Evolutionary conservation across 78 protist genomes (phyloP), one percentile per base, ranked within the genome.

Genomic region (Bodo saltans): DNA sequence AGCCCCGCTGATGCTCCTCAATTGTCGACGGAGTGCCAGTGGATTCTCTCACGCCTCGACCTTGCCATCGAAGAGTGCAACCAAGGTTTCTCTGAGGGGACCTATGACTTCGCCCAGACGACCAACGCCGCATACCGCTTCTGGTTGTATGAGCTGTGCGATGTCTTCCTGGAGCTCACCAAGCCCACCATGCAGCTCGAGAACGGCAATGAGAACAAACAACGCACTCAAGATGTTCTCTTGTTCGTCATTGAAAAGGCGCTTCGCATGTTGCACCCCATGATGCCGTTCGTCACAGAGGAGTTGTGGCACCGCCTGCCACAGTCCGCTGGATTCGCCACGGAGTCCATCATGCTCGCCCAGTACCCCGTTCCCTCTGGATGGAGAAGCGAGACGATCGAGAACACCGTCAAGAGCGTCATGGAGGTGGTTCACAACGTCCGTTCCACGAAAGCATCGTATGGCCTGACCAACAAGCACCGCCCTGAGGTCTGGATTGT

Each of bases 221-320:
- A 37, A 3, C 41, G 32, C 4, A 33, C 68, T n/a, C 85, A 79
- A 21, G 39, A 27, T 29, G 80, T 4, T 32, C 4, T 85, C 67
- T 70, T 70, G 91, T 73, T 88, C 42, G 90, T 93, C 75, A 70
- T 96, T 33, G 97, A 96, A 28, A n/a, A 25, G 27, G 92, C 91
- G 34, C 84, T 97, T 17, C 87, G 97, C 29, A 68, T 97, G 71
- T 74, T 97, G 33, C 97, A 94, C 85, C 99, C 99, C 68, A 83
- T 96, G 89, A 97, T 97, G 97, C 99, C 99, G 37, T 97, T 88
- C 86, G 30, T 96, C 52, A 89, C 99, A 11, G 99, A 98, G 87
- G 99, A 98, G 53, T 84, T 96, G 27, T 95, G 89, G 84, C 90
- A 83, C 42, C 39, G 70, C 8, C 0, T 84, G 42, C 70, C 78